phyloP scores from a whole-genome alignment of 1,284 basidiomycete genomes.

The Moesziomyces sp. region DNA sequence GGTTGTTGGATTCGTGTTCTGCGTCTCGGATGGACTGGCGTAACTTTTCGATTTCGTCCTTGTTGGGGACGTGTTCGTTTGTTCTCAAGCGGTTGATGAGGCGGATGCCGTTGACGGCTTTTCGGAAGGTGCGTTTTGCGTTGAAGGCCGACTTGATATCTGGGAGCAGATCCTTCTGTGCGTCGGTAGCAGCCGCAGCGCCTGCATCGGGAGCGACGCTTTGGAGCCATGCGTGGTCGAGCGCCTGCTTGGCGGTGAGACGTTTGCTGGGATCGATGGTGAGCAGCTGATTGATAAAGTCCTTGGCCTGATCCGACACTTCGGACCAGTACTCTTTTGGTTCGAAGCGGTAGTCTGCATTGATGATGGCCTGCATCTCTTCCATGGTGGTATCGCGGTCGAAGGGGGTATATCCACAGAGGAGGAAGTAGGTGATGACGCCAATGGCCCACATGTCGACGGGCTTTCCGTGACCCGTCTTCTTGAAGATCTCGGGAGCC shows the following conservation, averaged over 20 bases:
- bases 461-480: constrained; percentile 89
- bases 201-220: constrained; percentile 6
- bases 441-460: constrained; percentile 80
- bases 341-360: constrained; percentile 64
- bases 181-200: not conserved
- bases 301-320: constrained; percentile 58
- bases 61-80: constrained; percentile 38
- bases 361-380: constrained; percentile 67
- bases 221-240: constrained; percentile 61
- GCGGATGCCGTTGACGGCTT: constrained; percentile 66
- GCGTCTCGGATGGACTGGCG: constrained; percentile 49
- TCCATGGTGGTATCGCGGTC: constrained; percentile 65
- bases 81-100: constrained; percentile 53
- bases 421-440: constrained; percentile 67
- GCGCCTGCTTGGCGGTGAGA: constrained; percentile 58
- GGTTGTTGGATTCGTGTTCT: constrained; percentile 42
- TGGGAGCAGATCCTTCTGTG: constrained; percentile 63
- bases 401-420: constrained; percentile 67
- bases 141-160: constrained; percentile 67
- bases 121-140: constrained; percentile 64
- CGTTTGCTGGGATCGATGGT: constrained; percentile 58
- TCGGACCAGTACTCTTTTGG: constrained; percentile 63
- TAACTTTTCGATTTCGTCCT: constrained; percentile 43
- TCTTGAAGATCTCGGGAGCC: constrained; percentile 98
- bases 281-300: constrained; percentile 64